These are phyloP conservation scores for Euclidium syriacum DNA, from an alignment of 345 rosid genomes.

Conservation along the genomic window DNA sequence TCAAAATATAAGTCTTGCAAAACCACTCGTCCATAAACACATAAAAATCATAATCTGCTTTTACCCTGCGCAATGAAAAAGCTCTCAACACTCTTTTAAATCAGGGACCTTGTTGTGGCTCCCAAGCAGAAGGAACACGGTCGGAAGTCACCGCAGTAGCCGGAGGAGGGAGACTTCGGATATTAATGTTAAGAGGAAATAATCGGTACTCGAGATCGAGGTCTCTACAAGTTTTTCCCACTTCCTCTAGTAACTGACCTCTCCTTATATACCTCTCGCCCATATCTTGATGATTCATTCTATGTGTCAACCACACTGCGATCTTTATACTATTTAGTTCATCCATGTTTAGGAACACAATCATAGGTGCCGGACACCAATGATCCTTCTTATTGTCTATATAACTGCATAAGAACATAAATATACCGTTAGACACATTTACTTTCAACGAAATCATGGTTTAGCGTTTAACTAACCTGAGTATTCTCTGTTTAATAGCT, in stretches of 20 bases:
- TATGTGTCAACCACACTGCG: constrained; percentile 67
- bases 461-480: constrained; percentile 19
- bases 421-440: too few relatives aligned
- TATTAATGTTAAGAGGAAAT: constrained; percentile 52
- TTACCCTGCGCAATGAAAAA: not conserved
- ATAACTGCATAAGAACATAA: constrained; percentile 30
- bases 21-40: not conserved
- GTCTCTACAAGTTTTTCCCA: constrained; percentile 61
- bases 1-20: not conserved
- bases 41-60: not conserved
- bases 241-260: constrained; percentile 56
- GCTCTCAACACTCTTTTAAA: not conserved
- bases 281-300: constrained; percentile 79
- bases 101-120: constrained; percentile 16
- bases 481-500: constrained; percentile 34
- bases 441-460: not conserved
- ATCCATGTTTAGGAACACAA: constrained; percentile 53
- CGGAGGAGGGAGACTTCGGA: constrained; percentile 46
- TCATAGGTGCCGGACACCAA: constrained; percentile 63
- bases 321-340: constrained; percentile 50
- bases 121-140: constrained; percentile 45
- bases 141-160: constrained; percentile 32
- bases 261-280: constrained; percentile 65
- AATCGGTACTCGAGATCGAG: constrained; percentile 74
- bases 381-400: constrained; percentile 70